Evolutionary conservation across 371 early-diverging fungal species (phyloP), one percentile per base, ranked within the genome.

Genomic region (Lichtheimia ramosa): DNA sequence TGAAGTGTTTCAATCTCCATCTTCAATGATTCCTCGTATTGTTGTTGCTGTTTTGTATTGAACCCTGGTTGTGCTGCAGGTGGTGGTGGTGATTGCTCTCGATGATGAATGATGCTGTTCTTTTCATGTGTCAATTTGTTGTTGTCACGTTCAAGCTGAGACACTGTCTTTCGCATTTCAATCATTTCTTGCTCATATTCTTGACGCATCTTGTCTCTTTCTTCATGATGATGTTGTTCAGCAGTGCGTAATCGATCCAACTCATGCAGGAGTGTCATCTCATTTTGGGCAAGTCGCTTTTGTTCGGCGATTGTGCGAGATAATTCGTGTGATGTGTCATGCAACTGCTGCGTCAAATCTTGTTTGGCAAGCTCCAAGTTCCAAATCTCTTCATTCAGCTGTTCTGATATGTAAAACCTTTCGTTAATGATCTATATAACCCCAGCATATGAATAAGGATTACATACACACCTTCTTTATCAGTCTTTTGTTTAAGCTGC

Each of bases 401-500:
- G 54, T 16, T 74, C 73, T 73, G 43, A n/a, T 43, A 28, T 28
- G n/a, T 10, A 14, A n/a, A 7, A 43, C 6, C 23, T 24, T 18
- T 7, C n/a, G 5, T 43, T 20, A 39, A 21, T 51, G 55, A 48
- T 34, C 5, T 21, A 34, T 42, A 15, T 27, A 8, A 8, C 24
- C 40, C 7, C 39, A 12, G n/a, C 15, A 46, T 8, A 42, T 18
- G 28, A 13, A 43, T 3, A 40, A 21, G 24, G 13, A 23, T 21
- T 25, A 43, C 2, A 28, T 20, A 24, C 14, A 20, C 79, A 79
- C 84, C 82, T 67, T 84, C 83, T 14, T 56, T 60, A 46, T 84
- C 79, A 48, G 68, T 64, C 25, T 76, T 81, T 25, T 76, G 71
- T 5, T 79, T 65, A 13, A 85, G 55, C 51, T 83, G 81, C 39